Evolutionary conservation across 2,329 filamentous ascomycete species (phyloP), one percentile per base, ranked within the genome.

Genomic region (Penicillium sp.): DNA sequence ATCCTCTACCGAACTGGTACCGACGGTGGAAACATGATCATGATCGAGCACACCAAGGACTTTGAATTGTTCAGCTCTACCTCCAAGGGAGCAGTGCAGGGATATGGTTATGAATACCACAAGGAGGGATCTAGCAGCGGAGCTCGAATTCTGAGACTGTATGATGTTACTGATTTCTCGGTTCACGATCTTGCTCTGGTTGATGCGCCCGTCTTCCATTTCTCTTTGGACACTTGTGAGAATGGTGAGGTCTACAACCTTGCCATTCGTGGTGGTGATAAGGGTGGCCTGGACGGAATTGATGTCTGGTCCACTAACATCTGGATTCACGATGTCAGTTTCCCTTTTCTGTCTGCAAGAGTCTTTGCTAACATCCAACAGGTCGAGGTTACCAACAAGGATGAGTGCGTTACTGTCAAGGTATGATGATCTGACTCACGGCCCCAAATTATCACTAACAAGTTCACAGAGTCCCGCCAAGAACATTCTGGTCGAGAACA

Each of bases 311-410:
- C 77, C 11, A 76, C 67, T 43, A 84, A 85, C 59, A 78, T 85
- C 49, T 83, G 80, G 78, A 72, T 85, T 45, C 83, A 86, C 62
- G 83, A 86, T 64, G 74, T 69, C 52, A 48, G 67, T 59, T 16
- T 7, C 42, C 34, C 39, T 16, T 43, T 43, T 31, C 13, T 34
- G 5, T 16, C 29, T 43, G 6, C 18, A 52, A 50, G 29, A 3
- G 6, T 44, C 34, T 34, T 16, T 53, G 36, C 43, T 49, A 24
- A 49, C 38, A 4, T n/a, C n/a, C n/a, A n/a, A n/a, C 52, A 71
- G 63, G 68, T 85, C 42, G 80, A 81, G 72, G 83, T 86, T 5
- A 84, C 83, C 22, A 86, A 86, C 76, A 84, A 83, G 68, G 82
- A 86, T 62, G 83, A 86, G 64, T 85, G 82, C 63, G 81, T 85